Base-by-base conservation (phyloP, 495 filamentous ascomycete genomes). In the Hyaloscypha finlandica region DNA sequence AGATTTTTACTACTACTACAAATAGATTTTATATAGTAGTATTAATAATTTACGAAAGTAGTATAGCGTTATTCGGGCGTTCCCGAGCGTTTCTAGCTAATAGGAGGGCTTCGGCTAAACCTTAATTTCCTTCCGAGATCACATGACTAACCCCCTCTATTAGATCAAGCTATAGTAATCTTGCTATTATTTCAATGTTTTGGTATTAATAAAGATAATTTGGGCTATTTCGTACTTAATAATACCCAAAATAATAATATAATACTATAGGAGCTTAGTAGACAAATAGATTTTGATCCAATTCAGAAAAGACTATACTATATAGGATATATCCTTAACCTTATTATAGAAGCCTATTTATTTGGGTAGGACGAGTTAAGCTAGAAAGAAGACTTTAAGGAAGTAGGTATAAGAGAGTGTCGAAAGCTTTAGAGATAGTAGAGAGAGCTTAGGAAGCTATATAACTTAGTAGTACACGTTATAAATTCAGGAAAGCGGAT, bases 151-250 rank as follows among this genome's bases (percentile, higher is more conserved):
- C 35, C 3, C 2, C 51, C 3, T 54, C 3, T 54, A 54, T 25
- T 54, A 54, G 51, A 54, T 54, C 3, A 54, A 54, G 51, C 51
- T 8, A n/a, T 8, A 54, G 51, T 54, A 8, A 54, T 54, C 8
- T 16, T 54, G 6, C 51, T 16, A 8, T 16, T 54, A 6, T n/a
- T 54, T 54, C 2, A 54, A 20, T 3, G 3, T 8, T 54, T 54
- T 54, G 25, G 19, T 54, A 54, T 54, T 54, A 54, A 6, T 20
- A 54, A n/a, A n/a, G 51, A 11, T 54, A 54, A 54, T n/a, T n/a
- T 54, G 6, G 51, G 51, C 51, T 54, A 54, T 54, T 54, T 54
- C 5, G 25, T 54, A 8, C 51, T 54, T 54, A 25, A 25, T 25
- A 25, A 25, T 25, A 25, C 25, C 25, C 25, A 25, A 25, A 54